Evolutionary conservation across 108 stramenopile species (phyloP).

Genomic region (Heterococcus sp.): DNA sequence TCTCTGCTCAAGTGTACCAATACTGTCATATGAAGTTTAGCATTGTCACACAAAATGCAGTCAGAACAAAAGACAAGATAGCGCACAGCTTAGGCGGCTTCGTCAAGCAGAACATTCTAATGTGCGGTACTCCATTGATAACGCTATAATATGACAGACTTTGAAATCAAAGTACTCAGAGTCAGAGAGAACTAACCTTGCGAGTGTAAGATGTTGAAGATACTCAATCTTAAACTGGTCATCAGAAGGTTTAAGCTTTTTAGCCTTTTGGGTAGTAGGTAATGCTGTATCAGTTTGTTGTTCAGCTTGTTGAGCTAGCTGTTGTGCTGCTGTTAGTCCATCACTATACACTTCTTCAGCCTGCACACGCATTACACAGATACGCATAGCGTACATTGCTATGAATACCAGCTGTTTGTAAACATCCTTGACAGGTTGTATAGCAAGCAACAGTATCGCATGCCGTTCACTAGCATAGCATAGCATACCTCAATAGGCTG

Average conservation of each 20-base stretch:
- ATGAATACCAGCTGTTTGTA: neutral
- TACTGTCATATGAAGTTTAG: neutral
- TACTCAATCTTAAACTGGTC: neutral
- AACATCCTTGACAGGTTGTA: neutral
- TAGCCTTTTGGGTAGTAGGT: too few relatives aligned
- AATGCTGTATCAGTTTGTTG: neutral
- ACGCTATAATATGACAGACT: neutral
- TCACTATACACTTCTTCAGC: neutral
- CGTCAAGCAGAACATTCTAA: too few relatives aligned
- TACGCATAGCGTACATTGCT: neutral
- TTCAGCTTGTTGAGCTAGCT: neutral
- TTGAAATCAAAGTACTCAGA: neutral
- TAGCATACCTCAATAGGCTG: too few relatives aligned
- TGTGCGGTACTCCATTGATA: too few relatives aligned
- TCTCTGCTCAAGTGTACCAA: conserved; percentile 5
- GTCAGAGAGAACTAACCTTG: neutral
- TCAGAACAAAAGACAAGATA: too few relatives aligned
- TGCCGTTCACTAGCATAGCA: too few relatives aligned
- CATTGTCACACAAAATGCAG: neutral
- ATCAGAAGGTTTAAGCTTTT: too few relatives aligned
- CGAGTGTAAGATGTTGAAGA: neutral
- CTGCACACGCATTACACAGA: too few relatives aligned
- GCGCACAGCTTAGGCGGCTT: too few relatives aligned
- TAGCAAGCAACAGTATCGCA: too few relatives aligned
- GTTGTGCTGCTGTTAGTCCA: neutral